Evolutionary conservation across 2,329 filamentous ascomycete genomes (phyloP).

Genomic region (Xylaria sp.): DNA sequence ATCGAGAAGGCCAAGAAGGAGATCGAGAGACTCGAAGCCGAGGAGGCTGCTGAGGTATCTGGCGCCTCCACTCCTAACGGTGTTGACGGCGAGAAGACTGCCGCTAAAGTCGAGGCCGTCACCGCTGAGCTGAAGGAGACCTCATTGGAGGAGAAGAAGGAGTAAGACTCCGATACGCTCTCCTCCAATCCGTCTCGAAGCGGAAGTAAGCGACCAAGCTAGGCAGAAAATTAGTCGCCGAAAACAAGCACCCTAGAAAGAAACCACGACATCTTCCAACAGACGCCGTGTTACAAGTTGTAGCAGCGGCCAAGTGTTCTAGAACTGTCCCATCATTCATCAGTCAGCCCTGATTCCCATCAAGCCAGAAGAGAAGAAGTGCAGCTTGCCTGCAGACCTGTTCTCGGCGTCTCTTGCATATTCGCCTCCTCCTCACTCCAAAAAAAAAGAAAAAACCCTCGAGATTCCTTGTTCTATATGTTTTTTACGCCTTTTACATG

Average conservation of each 20-base stretch:
- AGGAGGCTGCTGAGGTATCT: conserved; percentile 48
- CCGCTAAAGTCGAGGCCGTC: conserved; percentile 49
- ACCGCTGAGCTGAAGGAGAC: conserved; percentile 48
- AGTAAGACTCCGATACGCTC: conserved; percentile 34
- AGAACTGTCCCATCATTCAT: conserved; percentile 1
- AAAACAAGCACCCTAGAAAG: not conserved
- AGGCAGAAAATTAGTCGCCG: conserved; percentile 3
- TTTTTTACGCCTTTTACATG: conserved; percentile 1
- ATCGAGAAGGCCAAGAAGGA: conserved; percentile 94
- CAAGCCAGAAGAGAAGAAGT: conserved; percentile 5
- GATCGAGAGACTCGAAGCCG: conserved; percentile 79
- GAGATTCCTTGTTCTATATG: conserved; percentile 6
- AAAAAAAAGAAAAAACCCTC: not conserved
- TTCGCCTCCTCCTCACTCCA: conserved; percentile 1
- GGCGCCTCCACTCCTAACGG: conserved; percentile 41
- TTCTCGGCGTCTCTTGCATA: conserved; percentile 15
- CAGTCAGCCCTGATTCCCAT: conserved; percentile 2
- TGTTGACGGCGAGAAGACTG: conserved; percentile 43
- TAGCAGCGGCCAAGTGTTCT: not conserved
- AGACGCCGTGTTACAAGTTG: not conserved
- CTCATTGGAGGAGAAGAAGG: conserved; percentile 49
- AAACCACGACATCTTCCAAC: not conserved
- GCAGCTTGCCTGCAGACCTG: conserved; percentile 1
- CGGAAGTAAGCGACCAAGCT: not conserved
- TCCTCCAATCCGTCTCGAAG: conserved; percentile 6